Evolutionary conservation across 352 stramenopile species (phyloP), one percentile per base, ranked within the genome.

Genomic region (Pythium graminicola): DNA sequence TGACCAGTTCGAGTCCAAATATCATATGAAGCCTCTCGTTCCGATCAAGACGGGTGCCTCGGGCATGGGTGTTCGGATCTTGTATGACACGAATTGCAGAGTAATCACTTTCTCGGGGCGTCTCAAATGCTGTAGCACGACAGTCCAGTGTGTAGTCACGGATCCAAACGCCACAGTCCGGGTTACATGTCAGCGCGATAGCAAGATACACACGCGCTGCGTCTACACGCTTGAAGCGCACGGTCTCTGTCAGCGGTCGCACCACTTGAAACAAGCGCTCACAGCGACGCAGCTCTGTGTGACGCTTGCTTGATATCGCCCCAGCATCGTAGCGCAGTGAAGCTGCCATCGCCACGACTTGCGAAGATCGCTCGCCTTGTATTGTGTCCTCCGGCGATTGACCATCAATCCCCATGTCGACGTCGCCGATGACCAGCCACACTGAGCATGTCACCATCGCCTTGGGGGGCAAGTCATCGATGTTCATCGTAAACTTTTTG

Each of bases 321-420:
- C 36, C 53, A 14, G 36, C 39, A 11, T 62, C 49, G 43, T 67
- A 67, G n/a, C 60, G 40, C n/a, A 67, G 31, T 13, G 51, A 59
- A 2, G 40, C 59, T 4, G 51, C 46, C 3, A 66, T 35, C 4
- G 43, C 32, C 2, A 57, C 48, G 7, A 51, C 31, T 16, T 43
- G 27, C 10, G 41, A 17, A 6, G 43, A 28, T 1, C 16, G 11
- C 8, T 33, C 24, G 39, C 17, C 17, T 17, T 42, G 7, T 13
- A 17, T 42, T 17, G 7, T 17, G 6, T 32, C 22, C 3, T n/a
- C 14, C 7, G 40, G 23, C 22, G 22, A 32, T 5, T 47, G 11
- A 7, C 24, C 42, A 11, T n/a, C 19, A 35, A 13, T 13, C n/a
- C 53, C 33, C 3, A 31, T 23, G 16, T 28, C 26, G 42, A 54